Base-by-base conservation (phyloP, 768 basidiomycete species). In the Mycena crocata region DNA sequence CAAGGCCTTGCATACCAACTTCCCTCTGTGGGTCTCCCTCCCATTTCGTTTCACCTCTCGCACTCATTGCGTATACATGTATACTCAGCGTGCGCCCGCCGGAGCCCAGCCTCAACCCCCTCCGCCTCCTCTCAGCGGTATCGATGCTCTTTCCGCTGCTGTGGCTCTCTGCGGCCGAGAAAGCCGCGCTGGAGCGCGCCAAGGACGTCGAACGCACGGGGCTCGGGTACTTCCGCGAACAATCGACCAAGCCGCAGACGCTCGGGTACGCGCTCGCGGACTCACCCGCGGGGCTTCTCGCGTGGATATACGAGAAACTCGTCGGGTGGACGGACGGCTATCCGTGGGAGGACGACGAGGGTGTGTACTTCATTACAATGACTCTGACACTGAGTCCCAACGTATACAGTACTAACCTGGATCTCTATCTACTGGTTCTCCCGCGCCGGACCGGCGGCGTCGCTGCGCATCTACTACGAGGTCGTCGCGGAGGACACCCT, bases 401-500 rank as follows among this genome's bases (percentile, higher is more conserved):
- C n/a, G n/a, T n/a, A n/a, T n/a, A 58, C 60, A 89, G 87, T 88
- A 7, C 68, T 89, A 23, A 87, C 85, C 0, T 89, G 88, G 88
- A 74, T 88, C 24, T 88, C 87, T 3, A 79, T 88, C 14, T 88
- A 85, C 70, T 85, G 82, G 80, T 88, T 89, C 77, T 89, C 88
- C 9, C 81, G 83, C 13, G 80, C 84, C 0, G 88, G 88, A 0
- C 88, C 90, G 8, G 81, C 87, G 2, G 87, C 89, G 0, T 85
- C 89, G 0, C 24, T 85, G 10, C 79, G 88, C 15, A 89, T 89
- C 23, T 90, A 90, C 73, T 89, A 85, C 70, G 90, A 90, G 70
- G 67, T 72, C 23, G 62, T 34, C 26, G 55, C 58, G 15, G 64
- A 63, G 13, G 64, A 51, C 21, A 37, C 62, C 24, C 26, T 69